Conservation (phyloP, 1,284 basidiomycete genomes). For the Tilletia walkeri region DNA sequence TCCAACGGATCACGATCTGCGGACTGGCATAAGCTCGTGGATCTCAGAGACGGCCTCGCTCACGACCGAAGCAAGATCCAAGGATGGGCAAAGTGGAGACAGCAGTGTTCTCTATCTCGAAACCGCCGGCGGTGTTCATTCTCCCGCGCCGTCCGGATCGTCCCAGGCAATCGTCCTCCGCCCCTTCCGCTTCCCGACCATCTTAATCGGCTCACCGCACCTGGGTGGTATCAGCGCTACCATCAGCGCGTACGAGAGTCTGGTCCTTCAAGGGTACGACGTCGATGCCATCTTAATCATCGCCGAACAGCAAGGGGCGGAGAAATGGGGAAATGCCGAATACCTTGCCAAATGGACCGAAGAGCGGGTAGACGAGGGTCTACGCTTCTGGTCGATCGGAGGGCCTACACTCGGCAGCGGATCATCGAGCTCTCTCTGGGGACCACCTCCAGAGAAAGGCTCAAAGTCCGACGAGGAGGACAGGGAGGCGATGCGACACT, state of each 20-base stretch:
- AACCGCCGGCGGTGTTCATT: slow-evolving; percentile 94
- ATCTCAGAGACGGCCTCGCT: background rate
- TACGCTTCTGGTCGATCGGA: slow-evolving; percentile 1
- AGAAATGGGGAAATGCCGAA: slow-evolving; percentile 66
- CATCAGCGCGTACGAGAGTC: slow-evolving; percentile 86
- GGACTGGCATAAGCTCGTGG: background rate
- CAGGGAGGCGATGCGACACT: slow-evolving; percentile 64
- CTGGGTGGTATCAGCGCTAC: slow-evolving; percentile 95
- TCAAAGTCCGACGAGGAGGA: slow-evolving; percentile 62
- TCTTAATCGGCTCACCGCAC: slow-evolving; percentile 81
- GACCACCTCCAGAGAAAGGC: slow-evolving; percentile 56
- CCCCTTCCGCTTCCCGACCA: slow-evolving; percentile 74
- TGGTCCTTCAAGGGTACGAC: slow-evolving; percentile 82
- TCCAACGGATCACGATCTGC: background rate
- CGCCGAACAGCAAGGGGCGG: slow-evolving; percentile 60
- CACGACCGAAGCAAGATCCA: background rate
- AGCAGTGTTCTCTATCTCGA: slow-evolving; percentile 71
- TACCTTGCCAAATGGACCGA: slow-evolving; percentile 64
- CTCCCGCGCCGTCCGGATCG: slow-evolving; percentile 79
- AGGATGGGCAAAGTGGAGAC: slow-evolving; percentile 58
- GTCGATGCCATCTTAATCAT: slow-evolving; percentile 85
- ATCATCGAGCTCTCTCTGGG: slow-evolving; percentile 23
- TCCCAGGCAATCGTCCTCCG: slow-evolving; percentile 65
- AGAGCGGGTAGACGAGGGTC: background rate
- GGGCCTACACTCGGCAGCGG: background rate